Conservation (phyloP, 2,329 filamentous ascomycete genomes). For the Trichocomaceae sp. region DNA sequence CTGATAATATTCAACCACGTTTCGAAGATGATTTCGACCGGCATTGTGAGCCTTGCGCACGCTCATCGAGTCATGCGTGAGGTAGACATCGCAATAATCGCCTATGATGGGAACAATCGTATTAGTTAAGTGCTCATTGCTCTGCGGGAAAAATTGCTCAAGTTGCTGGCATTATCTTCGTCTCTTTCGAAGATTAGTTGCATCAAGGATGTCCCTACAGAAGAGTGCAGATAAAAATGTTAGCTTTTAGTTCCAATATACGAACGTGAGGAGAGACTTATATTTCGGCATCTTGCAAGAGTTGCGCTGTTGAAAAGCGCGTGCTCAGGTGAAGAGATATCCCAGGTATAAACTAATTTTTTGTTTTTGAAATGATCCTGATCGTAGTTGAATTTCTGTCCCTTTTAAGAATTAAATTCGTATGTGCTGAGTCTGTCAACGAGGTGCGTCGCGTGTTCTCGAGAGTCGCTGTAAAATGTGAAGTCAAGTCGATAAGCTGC, state of each 20-base stretch:
- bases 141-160: background rate
- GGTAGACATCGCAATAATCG: conserved; percentile 99
- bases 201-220: conserved; percentile 45
- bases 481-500: conserved; percentile 5
- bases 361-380: background rate
- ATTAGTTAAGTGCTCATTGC: background rate
- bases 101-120: conserved; percentile 34
- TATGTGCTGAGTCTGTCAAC: background rate
- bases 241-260: conserved; percentile 23
- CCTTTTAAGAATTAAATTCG: background rate
- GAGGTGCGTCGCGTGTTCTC: background rate
- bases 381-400: background rate
- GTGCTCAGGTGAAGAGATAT: background rate
- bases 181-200: background rate
- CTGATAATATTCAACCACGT: conserved; percentile 98
- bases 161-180: conserved; percentile 12
- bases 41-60: conserved; percentile 98
- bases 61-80: conserved; percentile 99
- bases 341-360: no score
- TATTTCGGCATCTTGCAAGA: conserved; percentile 68
- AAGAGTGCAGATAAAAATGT: conserved; percentile 54
- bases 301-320: background rate
- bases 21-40: conserved; percentile 91
- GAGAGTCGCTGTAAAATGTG: background rate
- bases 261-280: conserved; percentile 45